A percentile compares a stretch with the other conserved stretches of the same genome.
These are phyloP conservation scores for Fusarium gaditjirri DNA, from an alignment of 2,329 filamentous ascomycete genomes.

Conservation along the genomic window DNA sequence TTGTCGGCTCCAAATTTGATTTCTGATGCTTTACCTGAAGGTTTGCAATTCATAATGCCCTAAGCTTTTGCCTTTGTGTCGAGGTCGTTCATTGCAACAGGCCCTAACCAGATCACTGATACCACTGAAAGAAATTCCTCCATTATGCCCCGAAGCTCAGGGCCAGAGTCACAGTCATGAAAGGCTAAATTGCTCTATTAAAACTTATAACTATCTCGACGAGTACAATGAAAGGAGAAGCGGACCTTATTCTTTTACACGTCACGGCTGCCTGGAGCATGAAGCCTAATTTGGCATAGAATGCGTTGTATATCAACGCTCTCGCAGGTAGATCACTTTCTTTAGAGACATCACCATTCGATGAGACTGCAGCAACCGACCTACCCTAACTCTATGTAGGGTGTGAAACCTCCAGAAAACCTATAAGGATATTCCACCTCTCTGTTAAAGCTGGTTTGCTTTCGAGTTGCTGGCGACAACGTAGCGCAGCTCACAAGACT, in stretches of 20 bases:
- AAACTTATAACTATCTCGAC: neutral
- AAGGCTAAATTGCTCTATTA: no score
- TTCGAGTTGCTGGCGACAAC: no score
- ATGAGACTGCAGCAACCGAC: no score
- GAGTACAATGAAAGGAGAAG: neutral
- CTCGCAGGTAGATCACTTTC: no score
- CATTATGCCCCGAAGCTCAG: no score
- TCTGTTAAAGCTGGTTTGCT: neutral
- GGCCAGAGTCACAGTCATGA: no score
- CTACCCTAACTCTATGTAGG: rapidly evolving
- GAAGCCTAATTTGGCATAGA: rapidly evolving
- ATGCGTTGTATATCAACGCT: no score
- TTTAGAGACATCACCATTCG: neutral
- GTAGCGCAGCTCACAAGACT: no score
- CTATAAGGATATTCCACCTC: neutral
- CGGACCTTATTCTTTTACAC: neutral
- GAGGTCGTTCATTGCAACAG: neutral
- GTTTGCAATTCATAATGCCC: no score
- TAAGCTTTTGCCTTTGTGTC: neutral
- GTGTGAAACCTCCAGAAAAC: neutral
- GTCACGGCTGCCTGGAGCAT: neutral
- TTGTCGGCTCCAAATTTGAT: no score
- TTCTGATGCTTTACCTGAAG: no score
- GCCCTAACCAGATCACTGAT: neutral
- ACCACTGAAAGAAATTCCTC: no score